These are phyloP conservation scores for Coccinonectria pachysandricola DNA, from an alignment of 2,329 filamentous ascomycete genomes.

Conservation along the genomic window DNA sequence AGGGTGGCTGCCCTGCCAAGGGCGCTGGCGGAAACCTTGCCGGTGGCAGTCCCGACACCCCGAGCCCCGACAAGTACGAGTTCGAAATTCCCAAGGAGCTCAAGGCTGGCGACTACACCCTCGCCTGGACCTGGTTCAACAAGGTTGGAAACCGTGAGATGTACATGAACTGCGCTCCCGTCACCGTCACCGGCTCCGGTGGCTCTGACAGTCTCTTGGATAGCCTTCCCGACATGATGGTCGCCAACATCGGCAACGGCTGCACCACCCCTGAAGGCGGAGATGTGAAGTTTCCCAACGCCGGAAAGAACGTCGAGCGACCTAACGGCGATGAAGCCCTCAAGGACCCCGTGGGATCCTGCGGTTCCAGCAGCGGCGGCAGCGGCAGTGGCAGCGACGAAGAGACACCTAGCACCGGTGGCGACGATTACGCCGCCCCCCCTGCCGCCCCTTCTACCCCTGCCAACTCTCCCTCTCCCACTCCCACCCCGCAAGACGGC, in stretches of 20 bases:
- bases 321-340: constrained; percentile 31
- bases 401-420: not conserved
- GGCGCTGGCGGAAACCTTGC: constrained; percentile 47
- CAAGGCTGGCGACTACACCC: constrained; percentile 62
- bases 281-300: constrained; percentile 51
- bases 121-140: constrained; percentile 96
- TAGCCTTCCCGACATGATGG: constrained; percentile 59
- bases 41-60: constrained; percentile 27
- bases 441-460: constrained; percentile 1
- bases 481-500: too few species aligned
- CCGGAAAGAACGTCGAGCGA: constrained; percentile 45
- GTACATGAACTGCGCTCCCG: constrained; percentile 91
- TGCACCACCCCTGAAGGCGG: constrained; percentile 41
- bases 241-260: constrained; percentile 50
- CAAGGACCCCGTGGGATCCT: constrained; percentile 15
- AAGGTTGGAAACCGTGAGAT: constrained; percentile 86
- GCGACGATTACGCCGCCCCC: not conserved
- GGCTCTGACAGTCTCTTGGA: constrained; percentile 44
- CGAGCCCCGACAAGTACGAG: constrained; percentile 47
- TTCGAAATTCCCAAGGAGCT: constrained; percentile 65
- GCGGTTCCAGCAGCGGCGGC: constrained; percentile 15
- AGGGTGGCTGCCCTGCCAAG: constrained; percentile 71
- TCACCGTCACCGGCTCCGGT: constrained; percentile 49
- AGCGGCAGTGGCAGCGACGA: constrained; percentile 1
- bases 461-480: too few species aligned